Evolutionary conservation across 116 monocot genomes (phyloP).

Genomic region (Zostera marina): DNA sequence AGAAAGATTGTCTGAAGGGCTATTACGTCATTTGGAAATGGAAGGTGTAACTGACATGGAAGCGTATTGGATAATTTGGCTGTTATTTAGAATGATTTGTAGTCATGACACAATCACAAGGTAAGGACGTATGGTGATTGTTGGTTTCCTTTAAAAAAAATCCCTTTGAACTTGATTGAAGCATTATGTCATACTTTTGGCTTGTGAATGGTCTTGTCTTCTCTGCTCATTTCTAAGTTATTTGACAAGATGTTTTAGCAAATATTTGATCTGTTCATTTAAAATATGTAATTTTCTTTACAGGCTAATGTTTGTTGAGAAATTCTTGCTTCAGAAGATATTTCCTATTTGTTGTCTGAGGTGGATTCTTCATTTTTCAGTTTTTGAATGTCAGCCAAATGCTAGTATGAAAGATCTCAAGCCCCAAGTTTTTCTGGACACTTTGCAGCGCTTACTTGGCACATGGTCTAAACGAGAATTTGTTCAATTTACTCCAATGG

Average conservation of each 20-base stretch:
- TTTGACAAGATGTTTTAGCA: not conserved
- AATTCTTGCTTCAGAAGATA: slow-evolving; percentile 80
- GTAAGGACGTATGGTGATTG: slow-evolving; percentile 47
- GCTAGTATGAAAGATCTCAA: slow-evolving; percentile 18
- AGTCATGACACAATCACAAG: slow-evolving; percentile 28
- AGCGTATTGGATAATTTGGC: slow-evolving; percentile 81
- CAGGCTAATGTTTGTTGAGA: slow-evolving; percentile 78
- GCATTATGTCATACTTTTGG: not conserved
- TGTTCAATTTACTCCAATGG: slow-evolving; percentile 59
- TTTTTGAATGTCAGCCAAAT: slow-evolving; percentile 51
- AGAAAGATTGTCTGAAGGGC: slow-evolving; percentile 65
- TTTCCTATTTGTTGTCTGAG: slow-evolving; percentile 89
- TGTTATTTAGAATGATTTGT: slow-evolving; percentile 39
- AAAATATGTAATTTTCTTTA: not conserved
- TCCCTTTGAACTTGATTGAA: too few species aligned
- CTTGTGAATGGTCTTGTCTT: not conserved
- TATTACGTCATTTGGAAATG: slow-evolving; percentile 48
- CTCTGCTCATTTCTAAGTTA: not conserved
- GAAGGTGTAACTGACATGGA: slow-evolving; percentile 44
- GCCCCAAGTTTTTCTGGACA: slow-evolving; percentile 25
- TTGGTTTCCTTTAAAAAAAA: not conserved
- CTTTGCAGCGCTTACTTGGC: slow-evolving; percentile 27
- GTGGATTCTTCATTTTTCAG: slow-evolving; percentile 92
- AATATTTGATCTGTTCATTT: too few species aligned
- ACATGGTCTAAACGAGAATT: slow-evolving; percentile 86